Conservation (phyloP, 768 basidiomycete species). For the Chlorophyllum brunneum region DNA sequence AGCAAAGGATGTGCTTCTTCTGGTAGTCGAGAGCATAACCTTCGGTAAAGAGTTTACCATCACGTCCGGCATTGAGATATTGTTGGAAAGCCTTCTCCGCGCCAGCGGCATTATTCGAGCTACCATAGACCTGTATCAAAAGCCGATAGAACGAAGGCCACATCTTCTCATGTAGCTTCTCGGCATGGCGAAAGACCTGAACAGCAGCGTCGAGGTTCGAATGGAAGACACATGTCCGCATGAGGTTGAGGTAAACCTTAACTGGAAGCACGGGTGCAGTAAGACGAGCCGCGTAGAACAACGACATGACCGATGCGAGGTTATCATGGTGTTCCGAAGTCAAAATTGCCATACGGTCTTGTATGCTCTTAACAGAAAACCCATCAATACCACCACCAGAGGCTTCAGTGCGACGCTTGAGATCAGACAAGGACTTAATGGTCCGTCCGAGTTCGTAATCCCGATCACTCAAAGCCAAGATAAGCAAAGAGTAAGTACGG, state of each 20-base stretch:
- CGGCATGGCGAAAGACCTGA: slow-evolving; percentile 60
- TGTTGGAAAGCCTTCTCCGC: slow-evolving; percentile 61
- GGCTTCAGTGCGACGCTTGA: slow-evolving; percentile 16
- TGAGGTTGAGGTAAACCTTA: slow-evolving; percentile 46
- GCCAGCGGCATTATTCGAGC: slow-evolving; percentile 41
- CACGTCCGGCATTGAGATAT: slow-evolving; percentile 41
- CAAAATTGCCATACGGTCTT: neutral
- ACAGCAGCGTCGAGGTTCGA: slow-evolving; percentile 57
- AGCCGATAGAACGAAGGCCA: slow-evolving; percentile 35
- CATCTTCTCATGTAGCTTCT: slow-evolving; percentile 31
- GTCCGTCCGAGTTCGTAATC: slow-evolving; percentile 58
- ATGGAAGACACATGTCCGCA: slow-evolving; percentile 59
- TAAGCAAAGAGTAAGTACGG: slow-evolving; percentile 57
- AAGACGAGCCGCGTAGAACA: slow-evolving; percentile 57
- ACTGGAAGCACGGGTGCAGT: neutral
- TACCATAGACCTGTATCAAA: slow-evolving; percentile 58
- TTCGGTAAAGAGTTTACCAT: slow-evolving; percentile 27
- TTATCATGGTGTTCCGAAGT: slow-evolving; percentile 37
- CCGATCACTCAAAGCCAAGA: slow-evolving; percentile 59
- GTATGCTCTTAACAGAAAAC: neutral
- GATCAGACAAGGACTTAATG: slow-evolving; percentile 38
- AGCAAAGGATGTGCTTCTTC: slow-evolving; percentile 42
- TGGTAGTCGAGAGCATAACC: neutral
- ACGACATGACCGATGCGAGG: slow-evolving; percentile 62
- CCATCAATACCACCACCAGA: neutral